Base-by-base conservation (phyloP, 768 basidiomycete genomes). In the Amanita rubescens region DNA sequence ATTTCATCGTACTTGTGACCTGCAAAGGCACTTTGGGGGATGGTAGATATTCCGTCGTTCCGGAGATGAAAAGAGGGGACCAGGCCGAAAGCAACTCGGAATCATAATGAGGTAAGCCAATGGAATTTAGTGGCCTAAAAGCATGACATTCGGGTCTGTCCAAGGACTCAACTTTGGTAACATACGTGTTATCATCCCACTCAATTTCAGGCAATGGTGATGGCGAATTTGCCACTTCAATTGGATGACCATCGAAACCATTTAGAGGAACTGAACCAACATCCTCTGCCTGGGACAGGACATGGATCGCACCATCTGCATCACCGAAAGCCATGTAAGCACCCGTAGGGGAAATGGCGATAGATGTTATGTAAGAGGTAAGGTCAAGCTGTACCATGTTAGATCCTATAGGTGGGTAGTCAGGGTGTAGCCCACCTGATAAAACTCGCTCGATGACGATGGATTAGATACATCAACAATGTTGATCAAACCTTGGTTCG, bases 241-340 rank as follows among this genome's bases (percentile, higher is more conserved):
- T 71, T 11, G 90, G 82, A 58, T 90, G 82, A 1, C 92, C 92
- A 55, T 91, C 85, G 61, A 86, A 95, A 0, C 94, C 93, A 59
- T 95, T 95, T 67, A 95, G 87, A 2, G 91, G 88, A 27, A 80
- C 69, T 15, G 69, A 71, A 1, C 74, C 76, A 3, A 76, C 79
- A 47, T 85, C 83, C 38, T 85, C 79, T 10, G 77, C 77, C 50
- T 89, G 87, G 46, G 87, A 81, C 62, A 93, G 71, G 15, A 98
- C 71, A 69, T 95, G 92, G 3, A 97, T 78, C 5, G 75, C 72
- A 15, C 94, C 94, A 39, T 90, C 85, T 0, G 85, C 83, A 61
- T 96, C 94, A 0, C 93, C 94, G 59, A 94, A 93, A 0, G 91
- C 94, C 63, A 98, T 75, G 62, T 92, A 96, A n/a, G 87, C 82